Percentiles rank a stretch among this genome's conserved stretches.
phyloP scores from a whole-genome alignment of 352 stramenopile genomes.

The Globisporangium heterothallicum region DNA sequence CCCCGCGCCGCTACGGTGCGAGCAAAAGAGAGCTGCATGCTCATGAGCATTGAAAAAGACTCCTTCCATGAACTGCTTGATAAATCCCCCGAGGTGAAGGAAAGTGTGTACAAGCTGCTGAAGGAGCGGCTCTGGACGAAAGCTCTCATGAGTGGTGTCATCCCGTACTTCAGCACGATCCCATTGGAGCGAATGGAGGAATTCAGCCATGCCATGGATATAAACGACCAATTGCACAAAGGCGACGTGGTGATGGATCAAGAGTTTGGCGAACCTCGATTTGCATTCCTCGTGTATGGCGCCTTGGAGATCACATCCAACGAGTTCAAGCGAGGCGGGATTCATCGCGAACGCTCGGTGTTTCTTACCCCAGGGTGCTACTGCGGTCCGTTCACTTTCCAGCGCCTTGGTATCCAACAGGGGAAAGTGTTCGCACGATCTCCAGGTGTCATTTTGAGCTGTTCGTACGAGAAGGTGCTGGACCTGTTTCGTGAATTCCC shows the following conservation, averaged over 20 bases:
- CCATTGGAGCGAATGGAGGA: slow-evolving; percentile 43
- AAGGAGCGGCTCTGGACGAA: slow-evolving; percentile 71
- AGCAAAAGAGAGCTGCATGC: slow-evolving; percentile 63
- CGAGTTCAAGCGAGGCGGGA: slow-evolving; percentile 19
- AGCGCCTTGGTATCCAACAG: slow-evolving; percentile 41
- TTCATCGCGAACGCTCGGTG: slow-evolving; percentile 34
- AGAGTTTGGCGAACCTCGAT: slow-evolving; percentile 28
- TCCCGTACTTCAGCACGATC: slow-evolving; percentile 63
- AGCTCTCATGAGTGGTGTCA: slow-evolving; percentile 62
- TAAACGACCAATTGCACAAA: slow-evolving; percentile 60
- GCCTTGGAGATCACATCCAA: slow-evolving; percentile 56
- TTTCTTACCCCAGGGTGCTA: slow-evolving; percentile 72
- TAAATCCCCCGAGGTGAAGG: slow-evolving; percentile 44
- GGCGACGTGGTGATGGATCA: slow-evolving; percentile 53
- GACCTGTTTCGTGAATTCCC: slow-evolving; percentile 57
- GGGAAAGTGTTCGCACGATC: slow-evolving; percentile 50
- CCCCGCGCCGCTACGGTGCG: slow-evolving; percentile 64
- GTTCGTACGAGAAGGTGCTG: slow-evolving; percentile 32
- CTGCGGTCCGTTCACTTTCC: slow-evolving; percentile 66
- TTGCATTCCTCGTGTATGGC: slow-evolving; percentile 66
- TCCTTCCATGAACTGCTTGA: slow-evolving; percentile 61
- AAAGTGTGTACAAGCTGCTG: slow-evolving; percentile 46
- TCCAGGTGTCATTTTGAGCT: slow-evolving; percentile 49
- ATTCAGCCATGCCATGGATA: slow-evolving; percentile 53
- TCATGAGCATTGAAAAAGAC: slow-evolving; percentile 78